A percentile compares a stretch with the other conserved stretches of the same genome.
phyloP scores from a whole-genome alignment of 371 early-diverging fungal species.

The Mucor piriformis region DNA sequence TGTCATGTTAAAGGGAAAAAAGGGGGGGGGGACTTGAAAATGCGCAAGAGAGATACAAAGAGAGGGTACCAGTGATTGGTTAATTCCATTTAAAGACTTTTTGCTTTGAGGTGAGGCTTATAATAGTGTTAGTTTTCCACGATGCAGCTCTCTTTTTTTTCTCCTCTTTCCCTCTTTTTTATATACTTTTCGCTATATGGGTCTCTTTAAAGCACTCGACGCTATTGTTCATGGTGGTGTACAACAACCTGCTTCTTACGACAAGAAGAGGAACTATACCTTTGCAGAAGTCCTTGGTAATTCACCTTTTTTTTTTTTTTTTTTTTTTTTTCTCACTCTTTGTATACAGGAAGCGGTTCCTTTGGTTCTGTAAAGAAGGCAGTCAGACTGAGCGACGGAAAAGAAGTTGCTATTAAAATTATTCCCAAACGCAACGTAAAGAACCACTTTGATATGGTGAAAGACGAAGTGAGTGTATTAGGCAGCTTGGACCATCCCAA shows the following conservation, averaged over 20 bases:
- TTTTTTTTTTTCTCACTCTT: background rate
- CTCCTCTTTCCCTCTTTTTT: background rate
- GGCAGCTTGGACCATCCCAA: slow-evolving; percentile 75
- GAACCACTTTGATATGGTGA: slow-evolving; percentile 74
- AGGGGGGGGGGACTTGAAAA: background rate
- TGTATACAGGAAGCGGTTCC: slow-evolving; percentile 61
- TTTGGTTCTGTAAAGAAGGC: slow-evolving; percentile 78
- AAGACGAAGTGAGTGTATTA: slow-evolving; percentile 74
- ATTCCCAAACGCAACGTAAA: slow-evolving; percentile 72
- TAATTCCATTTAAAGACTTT: background rate
- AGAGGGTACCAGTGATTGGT: background rate
- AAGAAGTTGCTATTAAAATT: slow-evolving; percentile 79
- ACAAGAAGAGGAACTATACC: slow-evolving; percentile 68
- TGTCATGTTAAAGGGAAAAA: background rate
- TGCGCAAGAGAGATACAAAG: too few relatives aligned
- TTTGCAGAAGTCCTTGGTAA: slow-evolving; percentile 65
- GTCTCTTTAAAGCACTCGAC: slow-evolving; percentile 37
- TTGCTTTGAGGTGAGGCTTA: too few relatives aligned
- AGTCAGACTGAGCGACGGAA: slow-evolving; percentile 52
- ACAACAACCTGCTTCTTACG: slow-evolving; percentile 68
- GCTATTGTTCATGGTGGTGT: slow-evolving; percentile 50
- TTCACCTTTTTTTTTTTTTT: background rate
- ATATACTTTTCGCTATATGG: slow-evolving; percentile 21
- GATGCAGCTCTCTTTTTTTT: background rate
- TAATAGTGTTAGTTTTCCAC: background rate